phyloP scores from a whole-genome alignment of 176 grass and related monocot genomes.

The Triticum urartu region DNA sequence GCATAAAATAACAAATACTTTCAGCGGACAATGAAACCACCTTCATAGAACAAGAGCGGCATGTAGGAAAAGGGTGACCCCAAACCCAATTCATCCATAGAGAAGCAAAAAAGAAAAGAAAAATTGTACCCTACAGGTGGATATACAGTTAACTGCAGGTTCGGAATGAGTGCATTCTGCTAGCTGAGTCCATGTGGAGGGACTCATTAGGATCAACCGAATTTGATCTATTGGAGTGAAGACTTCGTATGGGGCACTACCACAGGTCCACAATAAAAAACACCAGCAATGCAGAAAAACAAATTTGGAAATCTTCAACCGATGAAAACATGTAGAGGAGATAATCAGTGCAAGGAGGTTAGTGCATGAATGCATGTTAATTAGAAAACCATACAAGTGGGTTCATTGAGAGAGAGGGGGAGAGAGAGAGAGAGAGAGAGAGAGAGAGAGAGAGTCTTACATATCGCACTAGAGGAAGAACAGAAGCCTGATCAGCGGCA shows the following conservation, averaged over 20 bases:
- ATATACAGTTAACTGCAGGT: background rate
- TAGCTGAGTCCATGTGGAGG: background rate
- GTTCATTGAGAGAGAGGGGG: background rate
- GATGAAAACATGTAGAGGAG: background rate
- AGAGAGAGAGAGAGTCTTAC: conserved; percentile 13
- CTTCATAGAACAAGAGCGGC: background rate
- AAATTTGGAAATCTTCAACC: background rate
- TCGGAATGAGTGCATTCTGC: background rate
- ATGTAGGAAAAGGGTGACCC: too few species aligned
- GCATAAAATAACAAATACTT: conserved; percentile 30
- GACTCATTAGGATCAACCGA: background rate
- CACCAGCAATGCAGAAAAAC: background rate
- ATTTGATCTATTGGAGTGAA: background rate
- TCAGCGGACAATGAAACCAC: background rate
- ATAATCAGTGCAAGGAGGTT: background rate
- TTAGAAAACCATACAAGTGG: background rate
- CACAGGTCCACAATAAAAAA: background rate
- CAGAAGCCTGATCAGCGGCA: conserved; percentile 19
- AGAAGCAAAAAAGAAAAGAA: background rate
- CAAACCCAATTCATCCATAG: background rate
- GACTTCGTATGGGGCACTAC: background rate
- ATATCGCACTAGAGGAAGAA: conserved; percentile 17
- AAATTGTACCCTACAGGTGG: background rate
- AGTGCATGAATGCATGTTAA: background rate
- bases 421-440: background rate